phyloP scores from a whole-genome alignment of 169 alveolate species.

The Eimeria mitis region DNA sequence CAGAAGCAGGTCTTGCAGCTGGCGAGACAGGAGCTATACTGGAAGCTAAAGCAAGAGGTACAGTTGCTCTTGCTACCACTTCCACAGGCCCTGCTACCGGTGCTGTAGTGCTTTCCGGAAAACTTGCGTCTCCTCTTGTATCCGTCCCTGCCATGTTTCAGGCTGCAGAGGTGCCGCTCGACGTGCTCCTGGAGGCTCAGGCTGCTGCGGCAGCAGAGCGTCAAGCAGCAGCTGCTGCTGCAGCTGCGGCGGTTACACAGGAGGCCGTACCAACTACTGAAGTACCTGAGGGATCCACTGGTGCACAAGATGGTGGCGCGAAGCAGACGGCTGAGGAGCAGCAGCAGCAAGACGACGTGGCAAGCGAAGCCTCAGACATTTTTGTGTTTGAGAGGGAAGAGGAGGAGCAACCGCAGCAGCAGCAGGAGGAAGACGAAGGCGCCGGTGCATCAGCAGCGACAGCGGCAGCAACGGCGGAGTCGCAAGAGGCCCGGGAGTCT shows the following conservation, averaged over 20 bases:
- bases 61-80: neutral
- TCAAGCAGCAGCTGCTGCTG: slow-evolving; percentile 74
- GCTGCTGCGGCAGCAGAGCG: slow-evolving; percentile 77
- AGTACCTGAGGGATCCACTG: slow-evolving; percentile 13
- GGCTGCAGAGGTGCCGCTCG: slow-evolving; percentile 75
- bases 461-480: slow-evolving; percentile 62
- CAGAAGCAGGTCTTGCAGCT: slow-evolving; percentile 72
- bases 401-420: slow-evolving; percentile 63
- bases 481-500: slow-evolving; percentile 71
- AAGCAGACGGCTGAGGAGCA: slow-evolving; percentile 50
- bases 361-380: slow-evolving; percentile 72
- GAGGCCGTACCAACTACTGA: neutral
- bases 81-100: neutral
- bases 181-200: slow-evolving; percentile 71
- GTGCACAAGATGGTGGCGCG: slow-evolving; percentile 46
- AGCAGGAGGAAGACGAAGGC: slow-evolving; percentile 44
- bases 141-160: neutral
- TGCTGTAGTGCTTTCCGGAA: neutral
- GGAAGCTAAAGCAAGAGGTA: slow-evolving; percentile 70
- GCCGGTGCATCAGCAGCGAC: slow-evolving; percentile 20
- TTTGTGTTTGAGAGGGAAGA: slow-evolving; percentile 67
- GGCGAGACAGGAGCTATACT: slow-evolving; percentile 72
- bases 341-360: slow-evolving; percentile 65
- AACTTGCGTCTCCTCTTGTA: neutral
- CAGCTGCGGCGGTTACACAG: slow-evolving; percentile 25